phyloP scores from a whole-genome alignment of 1,284 basidiomycete genomes.

The Ganoderma multipileum region DNA sequence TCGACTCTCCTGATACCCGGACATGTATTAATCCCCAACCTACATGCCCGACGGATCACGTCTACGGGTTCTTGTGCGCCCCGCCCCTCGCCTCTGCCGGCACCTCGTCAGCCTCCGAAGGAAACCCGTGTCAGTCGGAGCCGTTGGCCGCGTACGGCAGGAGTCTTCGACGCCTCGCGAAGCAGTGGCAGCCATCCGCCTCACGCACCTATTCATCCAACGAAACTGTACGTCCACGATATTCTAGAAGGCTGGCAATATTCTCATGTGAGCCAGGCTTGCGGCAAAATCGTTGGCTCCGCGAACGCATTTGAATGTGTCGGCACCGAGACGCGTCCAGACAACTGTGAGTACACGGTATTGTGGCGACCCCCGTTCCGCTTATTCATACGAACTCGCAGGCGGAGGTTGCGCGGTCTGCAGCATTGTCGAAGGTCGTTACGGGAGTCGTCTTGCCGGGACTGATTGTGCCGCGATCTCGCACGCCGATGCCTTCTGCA shows the following conservation, averaged over 20 bases:
- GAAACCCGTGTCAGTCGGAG: constrained; percentile 21
- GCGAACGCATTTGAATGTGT: constrained; percentile 39
- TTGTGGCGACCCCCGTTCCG: neutral
- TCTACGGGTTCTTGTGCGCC: constrained; percentile 54
- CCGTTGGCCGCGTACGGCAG: neutral
- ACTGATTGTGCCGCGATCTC: constrained; percentile 43
- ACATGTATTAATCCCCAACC: constrained; percentile 51
- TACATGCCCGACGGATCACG: constrained; percentile 43
- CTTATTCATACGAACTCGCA: constrained; percentile 16
- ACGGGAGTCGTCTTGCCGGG: constrained; percentile 24
- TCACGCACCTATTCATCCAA: constrained; percentile 18
- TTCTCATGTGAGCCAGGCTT: constrained; percentile 27
- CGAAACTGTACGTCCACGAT: constrained; percentile 20
- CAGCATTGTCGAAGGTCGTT: constrained; percentile 21
- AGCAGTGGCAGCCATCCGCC: constrained; percentile 8
- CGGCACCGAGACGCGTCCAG: constrained; percentile 36
- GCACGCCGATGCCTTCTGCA: constrained; percentile 38
- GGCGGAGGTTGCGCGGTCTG: constrained; percentile 43
- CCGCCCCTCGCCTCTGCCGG: constrained; percentile 41
- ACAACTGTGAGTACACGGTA: constrained; percentile 38
- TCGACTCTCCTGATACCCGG: constrained; percentile 1
- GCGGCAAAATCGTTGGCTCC: constrained; percentile 34
- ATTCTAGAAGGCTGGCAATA: neutral
- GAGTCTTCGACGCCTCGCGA: constrained; percentile 1
- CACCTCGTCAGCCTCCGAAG: constrained; percentile 44